phyloP scores from a whole-genome alignment of 441 rosid genomes.

The Eruca vesicaria region DNA sequence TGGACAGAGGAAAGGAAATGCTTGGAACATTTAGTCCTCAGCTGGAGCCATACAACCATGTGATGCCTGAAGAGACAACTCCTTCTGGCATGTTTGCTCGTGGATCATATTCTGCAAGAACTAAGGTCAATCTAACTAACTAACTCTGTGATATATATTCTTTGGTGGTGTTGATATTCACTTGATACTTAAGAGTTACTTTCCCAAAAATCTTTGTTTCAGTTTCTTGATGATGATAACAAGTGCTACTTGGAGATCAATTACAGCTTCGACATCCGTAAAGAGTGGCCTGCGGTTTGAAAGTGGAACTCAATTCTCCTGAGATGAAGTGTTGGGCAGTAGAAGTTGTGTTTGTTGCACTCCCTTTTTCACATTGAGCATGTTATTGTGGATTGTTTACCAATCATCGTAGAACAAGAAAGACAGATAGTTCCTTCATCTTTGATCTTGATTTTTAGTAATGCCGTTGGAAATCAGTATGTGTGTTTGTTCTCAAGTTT shows the following conservation, averaged over 20 bases:
- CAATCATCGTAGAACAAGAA: constrained; percentile 31
- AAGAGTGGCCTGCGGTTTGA: constrained; percentile 35
- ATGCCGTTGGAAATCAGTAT: constrained; percentile 16
- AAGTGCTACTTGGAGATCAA: constrained; percentile 36
- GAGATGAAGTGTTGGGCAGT: constrained; percentile 23
- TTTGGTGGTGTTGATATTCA: neutral
- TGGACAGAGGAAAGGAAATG: constrained; percentile 77
- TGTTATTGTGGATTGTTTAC: constrained; percentile 31
- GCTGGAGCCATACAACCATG: constrained; percentile 61
- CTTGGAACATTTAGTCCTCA: constrained; percentile 87
- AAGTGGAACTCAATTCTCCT: constrained; percentile 8
- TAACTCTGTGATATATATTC: neutral
- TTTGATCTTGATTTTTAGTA: constrained; percentile 22
- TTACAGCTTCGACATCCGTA: constrained; percentile 38
- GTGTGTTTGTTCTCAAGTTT: constrained; percentile 1
- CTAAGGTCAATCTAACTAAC: constrained; percentile 45
- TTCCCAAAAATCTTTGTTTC: constrained; percentile 8
- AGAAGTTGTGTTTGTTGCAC: constrained; percentile 36
- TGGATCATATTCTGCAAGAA: constrained; percentile 74
- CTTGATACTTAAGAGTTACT: neutral
- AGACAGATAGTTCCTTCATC: constrained; percentile 6
- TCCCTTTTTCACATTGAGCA: constrained; percentile 18
- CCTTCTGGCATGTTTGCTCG: constrained; percentile 81
- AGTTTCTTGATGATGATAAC: constrained; percentile 39
- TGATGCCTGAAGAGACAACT: constrained; percentile 64